Evolutionary conservation across 352 stramenopile species (phyloP).

Genomic region (Phytophthora boehmeriae): DNA sequence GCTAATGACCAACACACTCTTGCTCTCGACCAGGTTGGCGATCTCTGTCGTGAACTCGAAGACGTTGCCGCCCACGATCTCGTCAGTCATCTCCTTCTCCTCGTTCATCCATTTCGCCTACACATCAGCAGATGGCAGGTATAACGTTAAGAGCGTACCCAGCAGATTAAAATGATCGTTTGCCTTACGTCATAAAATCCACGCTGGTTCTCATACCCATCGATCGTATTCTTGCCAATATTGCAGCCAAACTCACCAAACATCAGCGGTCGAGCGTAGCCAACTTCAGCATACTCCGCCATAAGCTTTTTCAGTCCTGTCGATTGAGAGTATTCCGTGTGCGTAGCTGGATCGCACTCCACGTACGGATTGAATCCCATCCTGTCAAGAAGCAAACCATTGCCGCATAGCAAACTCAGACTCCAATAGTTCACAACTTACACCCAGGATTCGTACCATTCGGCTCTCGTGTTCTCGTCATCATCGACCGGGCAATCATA

Average conservation of each 20-base stretch:
- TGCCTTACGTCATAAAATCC: constrained; percentile 64
- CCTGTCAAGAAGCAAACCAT: constrained; percentile 3
- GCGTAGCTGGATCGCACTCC: constrained; percentile 50
- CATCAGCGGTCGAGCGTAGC: constrained; percentile 63
- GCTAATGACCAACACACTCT: constrained; percentile 30
- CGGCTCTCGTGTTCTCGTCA: constrained; percentile 28
- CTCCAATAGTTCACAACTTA: neutral
- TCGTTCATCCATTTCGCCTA: constrained; percentile 89
- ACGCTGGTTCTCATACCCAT: constrained; percentile 66
- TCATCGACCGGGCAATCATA: constrained; percentile 67
- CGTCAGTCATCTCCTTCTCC: constrained; percentile 68
- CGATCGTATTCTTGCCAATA: constrained; percentile 63
- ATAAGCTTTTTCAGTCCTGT: constrained; percentile 57
- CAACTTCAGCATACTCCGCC: constrained; percentile 53
- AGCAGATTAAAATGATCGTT: no score
- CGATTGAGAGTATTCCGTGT: constrained; percentile 57
- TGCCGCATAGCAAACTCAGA: no score
- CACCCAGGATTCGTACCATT: constrained; percentile 51
- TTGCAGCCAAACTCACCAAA: constrained; percentile 80
- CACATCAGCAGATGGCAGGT: no score
- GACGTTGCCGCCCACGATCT: constrained; percentile 79
- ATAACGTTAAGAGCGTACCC: no score
- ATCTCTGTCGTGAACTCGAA: constrained; percentile 85
- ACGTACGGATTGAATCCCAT: constrained; percentile 64
- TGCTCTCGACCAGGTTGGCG: constrained; percentile 52